Base-by-base conservation (phyloP, 805 yeast genomes). In the Lipomyces spencermartinsiae region DNA sequence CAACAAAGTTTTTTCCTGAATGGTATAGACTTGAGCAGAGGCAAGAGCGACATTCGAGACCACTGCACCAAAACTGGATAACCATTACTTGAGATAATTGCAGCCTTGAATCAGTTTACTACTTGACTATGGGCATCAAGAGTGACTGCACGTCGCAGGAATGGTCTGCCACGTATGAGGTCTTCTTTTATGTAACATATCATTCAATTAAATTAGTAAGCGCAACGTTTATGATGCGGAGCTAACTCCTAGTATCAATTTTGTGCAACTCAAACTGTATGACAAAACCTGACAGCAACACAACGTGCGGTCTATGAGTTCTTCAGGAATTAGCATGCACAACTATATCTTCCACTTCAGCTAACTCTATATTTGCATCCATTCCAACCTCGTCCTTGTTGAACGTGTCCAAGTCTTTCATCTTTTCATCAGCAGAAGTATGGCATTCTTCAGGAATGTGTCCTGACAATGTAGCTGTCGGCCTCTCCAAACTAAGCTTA, bases 1-100 rank as follows among this genome's bases (percentile, higher is more conserved):
- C 22, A 64, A 64, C 58, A 59, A 64, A 60, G 39, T 59, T 6
- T 49, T 64, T 35, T 63, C 63, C 43, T 64, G 59, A 59, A 31
- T 14, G 33, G 58, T 59, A 14, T 16, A 16, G n/a, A 4, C 31
- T 14, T n/a, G 29, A 53, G 12, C 4, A 12, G 14, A 29, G 4
- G 56, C 14, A 31, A 53, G n/a, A 14, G 34, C 56, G 14, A 22
- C 56, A n/a, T n/a, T 16, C 19, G 7, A 43, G 49, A 16, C n/a
- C n/a, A 6, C n/a, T 16, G 49, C 16, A 43, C 8, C 16, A 8
- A n/a, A 2, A 43, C 6, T 19, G 16, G 49, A 43, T 14, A 53
- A 1, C 22, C 29, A 31, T 14, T 12, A 25, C 12, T 25, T 10
- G 56, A 53, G 56, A 53, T 53, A 25, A 25, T 25, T 8, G 34